Evolutionary conservation across 768 basidiomycete genomes (phyloP), one percentile per base, ranked within the genome.

Genomic region (Calvatia gigantea): DNA sequence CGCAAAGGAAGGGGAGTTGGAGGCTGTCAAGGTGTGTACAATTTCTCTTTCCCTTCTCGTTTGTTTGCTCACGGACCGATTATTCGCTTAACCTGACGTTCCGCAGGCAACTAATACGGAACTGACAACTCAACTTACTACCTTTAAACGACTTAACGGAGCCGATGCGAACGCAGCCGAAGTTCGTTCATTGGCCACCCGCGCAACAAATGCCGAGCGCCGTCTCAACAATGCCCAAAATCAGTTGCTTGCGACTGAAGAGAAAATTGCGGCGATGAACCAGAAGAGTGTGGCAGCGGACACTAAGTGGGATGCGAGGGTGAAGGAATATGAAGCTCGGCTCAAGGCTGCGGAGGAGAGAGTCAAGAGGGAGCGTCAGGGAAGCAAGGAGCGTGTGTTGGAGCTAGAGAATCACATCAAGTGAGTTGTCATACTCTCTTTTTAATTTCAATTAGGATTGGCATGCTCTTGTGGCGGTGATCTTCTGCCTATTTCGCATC

Each of bases 291-390:
- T 77, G 0, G 75, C 74, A 0, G 88, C 90, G 0, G 94, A 97
- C 61, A 75, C 73, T 50, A 96, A 95, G 69, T 98, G 95, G 94
- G 94, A 95, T 64, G 91, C 88, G 0, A 78, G 95, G n/a, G 91
- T 98, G 42, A 88, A 86, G 69, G 95, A 98, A 70, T 94, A 95
- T 63, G 93, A 97, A 71, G 67, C 82, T 12, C 73, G 90, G 15
- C 65, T 94, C 59, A 86, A 85, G 68, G 84, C 85, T 0, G 91
- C 91, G 0, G 92, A 94, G 64, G 95, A 98, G 76, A 86, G 85
- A 66, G 85, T 93, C 60, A 98, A 98, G 78, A 79, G 92, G 52
- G 94, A 96, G 75, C 77, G 91, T 57, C 95, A 98, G 64, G 97
- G 96, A 3, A 83, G 87, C 41, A 99, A 98, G 72, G 96, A 98